Evolutionary conservation across 1,139 yeast species (phyloP), one percentile per base, ranked within the genome.

Genomic region (Magnusiomyces suaveolens): DNA sequence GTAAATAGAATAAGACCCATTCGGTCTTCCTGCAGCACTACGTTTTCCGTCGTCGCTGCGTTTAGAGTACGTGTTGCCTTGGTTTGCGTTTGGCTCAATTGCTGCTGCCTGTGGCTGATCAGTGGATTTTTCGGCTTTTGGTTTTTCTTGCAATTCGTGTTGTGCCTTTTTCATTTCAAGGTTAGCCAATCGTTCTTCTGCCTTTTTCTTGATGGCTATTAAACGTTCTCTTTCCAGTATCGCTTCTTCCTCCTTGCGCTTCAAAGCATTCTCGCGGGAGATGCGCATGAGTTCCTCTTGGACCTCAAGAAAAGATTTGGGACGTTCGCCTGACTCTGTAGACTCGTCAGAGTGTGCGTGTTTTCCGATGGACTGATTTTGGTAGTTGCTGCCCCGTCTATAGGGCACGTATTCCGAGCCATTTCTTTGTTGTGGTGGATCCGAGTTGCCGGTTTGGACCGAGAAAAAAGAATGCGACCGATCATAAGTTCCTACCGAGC

Each of bases 201-300:
- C 62, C 52, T 61, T 60, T 43, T 60, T 62, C 50, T 60, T 60
- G 12, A 67, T 64, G 4, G 64, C 65, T 52, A 61, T 68, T 43
- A 63, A 60, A 8, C 64, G 59, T 49, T 66, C 71, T 43, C 61
- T 59, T 54, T 69, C 72, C 21, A 53, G 56, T 23, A 60, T 59
- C 48, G 55, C 62, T 51, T 69, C 72, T 51, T 69, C 71, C 52
- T 69, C 72, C 52, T 68, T 53, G 20, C 58, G 56, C 41, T 54
- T 51, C 16, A 54, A 25, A 3, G 58, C 58, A 41, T 53, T 51
- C 50, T 56, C 58, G 10, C 58, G 46, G 3, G 56, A 51, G 3
- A 51, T 50, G 20, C 62, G 57, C 75, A 72, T 71, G 23, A 60
- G 57, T 38, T 65, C 67, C 49, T 69, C 66, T 56, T 71, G 74